These are phyloP conservation scores for Copromyces sp. DNA, from an alignment of 495 filamentous ascomycete genomes.

Conservation along the genomic window DNA sequence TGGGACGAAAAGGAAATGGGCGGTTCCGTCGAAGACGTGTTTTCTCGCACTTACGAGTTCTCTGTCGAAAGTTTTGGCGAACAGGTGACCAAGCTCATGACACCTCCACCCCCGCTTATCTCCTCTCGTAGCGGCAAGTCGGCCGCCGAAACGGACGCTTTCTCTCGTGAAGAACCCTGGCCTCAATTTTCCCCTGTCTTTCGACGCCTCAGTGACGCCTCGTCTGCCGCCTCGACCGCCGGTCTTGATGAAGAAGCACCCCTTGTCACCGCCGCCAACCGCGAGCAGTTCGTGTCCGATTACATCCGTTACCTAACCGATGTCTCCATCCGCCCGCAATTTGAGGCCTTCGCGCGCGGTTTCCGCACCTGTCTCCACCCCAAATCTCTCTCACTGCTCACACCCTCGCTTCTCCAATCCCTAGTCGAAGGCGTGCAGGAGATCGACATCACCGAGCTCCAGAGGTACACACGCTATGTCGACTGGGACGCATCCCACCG, in stretches of 20 bases:
- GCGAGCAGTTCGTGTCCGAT: slow-evolving; percentile 68
- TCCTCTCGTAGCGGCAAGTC: background rate
- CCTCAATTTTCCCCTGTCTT: slow-evolving; percentile 26
- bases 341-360: slow-evolving; percentile 68
- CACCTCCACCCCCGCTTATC: slow-evolving; percentile 2
- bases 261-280: slow-evolving; percentile 66
- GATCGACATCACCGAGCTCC: slow-evolving; percentile 64
- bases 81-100: slow-evolving; percentile 40
- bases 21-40: slow-evolving; percentile 71
- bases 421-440: slow-evolving; percentile 73
- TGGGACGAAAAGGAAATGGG: slow-evolving; percentile 54
- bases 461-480: slow-evolving; percentile 61
- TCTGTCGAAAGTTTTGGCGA: slow-evolving; percentile 60
- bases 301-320: slow-evolving; percentile 81
- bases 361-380: slow-evolving; percentile 67
- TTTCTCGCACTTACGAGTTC: slow-evolving; percentile 74
- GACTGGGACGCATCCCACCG: slow-evolving; percentile 61
- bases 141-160: background rate
- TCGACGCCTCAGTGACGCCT: background rate
- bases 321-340: slow-evolving; percentile 67
- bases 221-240: slow-evolving; percentile 18
- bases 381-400: slow-evolving; percentile 61
- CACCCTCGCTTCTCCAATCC: slow-evolving; percentile 55
- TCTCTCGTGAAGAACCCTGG: slow-evolving; percentile 19
- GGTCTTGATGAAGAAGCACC: slow-evolving; percentile 37